Evolutionary conservation across 495 filamentous ascomycete genomes (phyloP).

Genomic region (Trichoderma virens): DNA sequence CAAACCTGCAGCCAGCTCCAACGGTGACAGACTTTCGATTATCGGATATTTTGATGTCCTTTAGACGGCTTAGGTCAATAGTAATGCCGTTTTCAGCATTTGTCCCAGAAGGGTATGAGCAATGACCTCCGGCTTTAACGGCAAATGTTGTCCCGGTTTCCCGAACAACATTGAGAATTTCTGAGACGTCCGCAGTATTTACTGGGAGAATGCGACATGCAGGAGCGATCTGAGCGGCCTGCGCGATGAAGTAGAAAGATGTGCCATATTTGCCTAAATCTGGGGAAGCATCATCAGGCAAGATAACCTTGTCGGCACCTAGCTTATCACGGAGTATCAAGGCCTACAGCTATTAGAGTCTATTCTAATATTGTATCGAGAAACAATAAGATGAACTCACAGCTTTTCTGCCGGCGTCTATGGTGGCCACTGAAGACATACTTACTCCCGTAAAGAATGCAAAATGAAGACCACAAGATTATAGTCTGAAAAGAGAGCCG

Average conservation of each 20-base stretch:
- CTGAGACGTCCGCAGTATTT: not conserved
- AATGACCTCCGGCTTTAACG: not conserved
- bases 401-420: not conserved
- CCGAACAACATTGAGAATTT: not conserved
- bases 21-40: not conserved
- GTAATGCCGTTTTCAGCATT: not conserved
- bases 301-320: not conserved
- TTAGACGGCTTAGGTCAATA: not conserved
- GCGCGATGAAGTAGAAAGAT: not conserved
- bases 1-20: not conserved
- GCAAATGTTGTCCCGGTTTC: not conserved
- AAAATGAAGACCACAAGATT: not conserved
- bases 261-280: not conserved
- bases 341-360: not conserved
- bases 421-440: not conserved
- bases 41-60: not conserved
- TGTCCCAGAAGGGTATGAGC: not conserved
- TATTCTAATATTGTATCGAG: not conserved
- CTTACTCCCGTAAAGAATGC: not conserved
- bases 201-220: not conserved
- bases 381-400: not conserved
- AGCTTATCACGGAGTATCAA: not conserved
- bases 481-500: not conserved
- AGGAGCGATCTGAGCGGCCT: not conserved
- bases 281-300: not conserved